phyloP scores from a whole-genome alignment of 148 eudicot species.

The Agrostemma githago region DNA sequence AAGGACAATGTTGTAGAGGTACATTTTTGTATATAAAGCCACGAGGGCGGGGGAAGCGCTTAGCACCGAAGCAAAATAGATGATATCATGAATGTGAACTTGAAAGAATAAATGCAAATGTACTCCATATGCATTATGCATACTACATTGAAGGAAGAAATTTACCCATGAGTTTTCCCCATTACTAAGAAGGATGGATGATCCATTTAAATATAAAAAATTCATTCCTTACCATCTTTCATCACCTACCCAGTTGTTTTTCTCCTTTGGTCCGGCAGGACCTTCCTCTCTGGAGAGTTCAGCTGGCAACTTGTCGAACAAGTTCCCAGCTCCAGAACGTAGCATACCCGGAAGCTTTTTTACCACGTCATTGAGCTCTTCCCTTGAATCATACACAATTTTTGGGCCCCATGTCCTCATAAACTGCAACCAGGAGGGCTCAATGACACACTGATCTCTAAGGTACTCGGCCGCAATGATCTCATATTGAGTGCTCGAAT shows the following conservation, averaged over 20 bases:
- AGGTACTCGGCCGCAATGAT: conserved; percentile 83
- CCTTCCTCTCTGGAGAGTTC: conserved; percentile 77
- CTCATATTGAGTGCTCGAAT: conserved; percentile 58
- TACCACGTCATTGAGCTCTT: conserved; percentile 55
- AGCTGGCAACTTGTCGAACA: conserved; percentile 50
- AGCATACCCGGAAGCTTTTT: conserved; percentile 42
- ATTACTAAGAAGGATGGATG: background rate
- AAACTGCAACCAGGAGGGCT: conserved; percentile 76
- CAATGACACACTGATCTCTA: conserved; percentile 37
- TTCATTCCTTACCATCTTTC: conserved; percentile 55
- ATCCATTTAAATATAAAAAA: background rate
- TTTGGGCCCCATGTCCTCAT: conserved; percentile 90
- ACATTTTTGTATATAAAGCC: too few species aligned
- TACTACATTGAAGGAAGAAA: background rate
- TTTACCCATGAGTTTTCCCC: too few species aligned
- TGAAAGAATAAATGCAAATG: background rate
- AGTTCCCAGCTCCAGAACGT: conserved; percentile 32
- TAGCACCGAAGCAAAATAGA: too few species aligned
- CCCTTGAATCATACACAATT: conserved; percentile 56
- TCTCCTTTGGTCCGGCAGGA: conserved; percentile 94
- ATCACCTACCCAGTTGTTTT: conserved; percentile 87
- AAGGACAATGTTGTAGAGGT: too few species aligned
- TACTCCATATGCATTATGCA: too few species aligned
- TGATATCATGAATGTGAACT: background rate
- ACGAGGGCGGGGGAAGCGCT: too few species aligned